These are phyloP conservation scores for Calonectria pseudoturangicola DNA, from an alignment of 2,329 filamentous ascomycete genomes.

Conservation along the genomic window DNA sequence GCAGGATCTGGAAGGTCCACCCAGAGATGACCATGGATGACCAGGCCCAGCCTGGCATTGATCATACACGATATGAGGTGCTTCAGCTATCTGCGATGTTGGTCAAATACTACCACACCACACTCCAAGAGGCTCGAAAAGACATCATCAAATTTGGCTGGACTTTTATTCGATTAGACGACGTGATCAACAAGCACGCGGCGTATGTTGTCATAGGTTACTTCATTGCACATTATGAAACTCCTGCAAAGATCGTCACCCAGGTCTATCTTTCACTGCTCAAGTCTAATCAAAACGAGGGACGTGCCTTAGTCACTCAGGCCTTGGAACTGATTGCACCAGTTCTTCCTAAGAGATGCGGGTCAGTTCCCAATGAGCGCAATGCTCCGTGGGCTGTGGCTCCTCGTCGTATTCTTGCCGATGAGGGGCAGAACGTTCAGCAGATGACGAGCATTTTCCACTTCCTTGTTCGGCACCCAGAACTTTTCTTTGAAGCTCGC, in stretches of 20 bases:
- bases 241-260: slow-evolving; percentile 94
- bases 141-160: slow-evolving; percentile 99
- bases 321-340: slow-evolving; percentile 96
- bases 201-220: slow-evolving; percentile 98
- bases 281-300: slow-evolving; percentile 96
- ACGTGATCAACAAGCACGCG: slow-evolving; percentile 99
- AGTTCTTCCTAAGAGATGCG: slow-evolving; percentile 90
- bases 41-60: slow-evolving; percentile 87
- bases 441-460: slow-evolving; percentile 98
- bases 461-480: slow-evolving; percentile 93
- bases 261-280: slow-evolving; percentile 96
- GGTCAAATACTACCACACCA: slow-evolving; percentile 93
- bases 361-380: slow-evolving; percentile 78
- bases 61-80: slow-evolving; percentile 96
- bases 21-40: slow-evolving; percentile 89
- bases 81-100: slow-evolving; percentile 95
- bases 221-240: slow-evolving; percentile 98
- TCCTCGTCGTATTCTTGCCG: slow-evolving; percentile 91
- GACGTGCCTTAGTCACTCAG: slow-evolving; percentile 92
- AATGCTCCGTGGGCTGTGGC: slow-evolving; percentile 92
- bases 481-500: slow-evolving; percentile 94
- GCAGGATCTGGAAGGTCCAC: slow-evolving; percentile 95
- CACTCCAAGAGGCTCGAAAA: slow-evolving; percentile 93
- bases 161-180: slow-evolving; percentile 98
- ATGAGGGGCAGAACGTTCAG: slow-evolving; percentile 95